Conservation (phyloP, 1,284 basidiomycete species). For the Trichosporon ovoides region DNA sequence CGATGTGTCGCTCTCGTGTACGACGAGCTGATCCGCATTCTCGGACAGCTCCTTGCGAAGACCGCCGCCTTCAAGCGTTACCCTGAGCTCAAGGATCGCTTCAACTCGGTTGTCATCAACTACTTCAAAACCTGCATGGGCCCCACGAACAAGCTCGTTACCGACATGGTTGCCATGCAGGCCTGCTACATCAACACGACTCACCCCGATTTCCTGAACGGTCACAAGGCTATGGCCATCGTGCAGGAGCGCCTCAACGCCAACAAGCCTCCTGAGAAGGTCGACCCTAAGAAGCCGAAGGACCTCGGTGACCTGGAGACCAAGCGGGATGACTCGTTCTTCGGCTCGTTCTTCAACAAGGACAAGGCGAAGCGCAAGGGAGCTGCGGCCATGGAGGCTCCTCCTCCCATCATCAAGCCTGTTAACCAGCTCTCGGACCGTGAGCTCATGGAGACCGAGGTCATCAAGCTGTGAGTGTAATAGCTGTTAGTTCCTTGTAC, state of each 20-base stretch:
- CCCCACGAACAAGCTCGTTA: conserved; percentile 90
- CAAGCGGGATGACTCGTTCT: conserved; percentile 88
- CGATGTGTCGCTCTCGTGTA: conserved; percentile 94
- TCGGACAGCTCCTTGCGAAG: conserved; percentile 80
- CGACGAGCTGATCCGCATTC: conserved; percentile 92
- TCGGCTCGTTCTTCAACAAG: conserved; percentile 81
- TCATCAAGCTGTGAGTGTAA: conserved; percentile 74
- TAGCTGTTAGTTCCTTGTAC: neutral
- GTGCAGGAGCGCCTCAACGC: conserved; percentile 79
- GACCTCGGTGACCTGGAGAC: conserved; percentile 71
- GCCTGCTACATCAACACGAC: conserved; percentile 92
- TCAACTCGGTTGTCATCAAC: conserved; percentile 88
- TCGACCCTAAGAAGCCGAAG: conserved; percentile 74
- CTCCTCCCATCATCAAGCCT: conserved; percentile 85
- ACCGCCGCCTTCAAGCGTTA: conserved; percentile 91
- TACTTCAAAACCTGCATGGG: conserved; percentile 93
- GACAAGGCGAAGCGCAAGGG: conserved; percentile 69
- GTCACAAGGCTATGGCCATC: conserved; percentile 91
- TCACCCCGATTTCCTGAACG: conserved; percentile 86
- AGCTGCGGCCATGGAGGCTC: conserved; percentile 75
- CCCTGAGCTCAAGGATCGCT: conserved; percentile 86
- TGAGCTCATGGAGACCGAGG: conserved; percentile 97
- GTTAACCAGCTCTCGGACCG: conserved; percentile 82
- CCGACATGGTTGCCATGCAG: conserved; percentile 92
- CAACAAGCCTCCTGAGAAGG: conserved; percentile 60